Conservation (phyloP, 139 green algal genomes). For the Trebouxia sp. region DNA sequence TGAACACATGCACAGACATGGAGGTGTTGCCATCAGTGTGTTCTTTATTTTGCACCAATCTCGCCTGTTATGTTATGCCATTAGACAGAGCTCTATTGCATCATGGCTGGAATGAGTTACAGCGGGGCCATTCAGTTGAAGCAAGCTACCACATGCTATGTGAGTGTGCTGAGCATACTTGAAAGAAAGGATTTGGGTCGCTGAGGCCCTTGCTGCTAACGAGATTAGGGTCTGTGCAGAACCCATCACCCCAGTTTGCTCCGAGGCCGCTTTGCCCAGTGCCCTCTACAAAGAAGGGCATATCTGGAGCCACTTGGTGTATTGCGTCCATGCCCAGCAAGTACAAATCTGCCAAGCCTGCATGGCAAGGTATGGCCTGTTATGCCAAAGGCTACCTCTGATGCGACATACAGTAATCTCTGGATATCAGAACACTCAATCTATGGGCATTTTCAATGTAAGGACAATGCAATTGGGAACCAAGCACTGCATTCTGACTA, state of each 20-base stretch:
- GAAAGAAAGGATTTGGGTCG: constrained; percentile 49
- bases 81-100: too few species aligned
- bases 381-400: constrained; percentile 24
- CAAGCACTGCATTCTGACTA: too few species aligned
- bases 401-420: too few species aligned
- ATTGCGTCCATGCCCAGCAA: constrained; percentile 48
- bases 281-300: constrained; percentile 37
- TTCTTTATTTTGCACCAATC: too few species aligned
- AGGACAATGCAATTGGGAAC: too few species aligned
- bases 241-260: constrained; percentile 38
- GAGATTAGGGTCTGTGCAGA: constrained; percentile 27
- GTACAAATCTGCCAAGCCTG: constrained; percentile 40
- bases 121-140: neutral
- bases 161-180: too few species aligned
- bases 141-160: too few species aligned
- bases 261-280: neutral
- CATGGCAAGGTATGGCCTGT: neutral
- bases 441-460: too few species aligned
- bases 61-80: too few species aligned
- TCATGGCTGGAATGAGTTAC: neutral
- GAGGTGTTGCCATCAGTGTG: too few species aligned
- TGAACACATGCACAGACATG: neutral
- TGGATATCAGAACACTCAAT: too few species aligned
- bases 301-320: constrained; percentile 24
- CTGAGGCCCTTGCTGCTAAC: neutral